phyloP scores from a whole-genome alignment of 129 eudicot genomes.

The Scalesia atractyloides region DNA sequence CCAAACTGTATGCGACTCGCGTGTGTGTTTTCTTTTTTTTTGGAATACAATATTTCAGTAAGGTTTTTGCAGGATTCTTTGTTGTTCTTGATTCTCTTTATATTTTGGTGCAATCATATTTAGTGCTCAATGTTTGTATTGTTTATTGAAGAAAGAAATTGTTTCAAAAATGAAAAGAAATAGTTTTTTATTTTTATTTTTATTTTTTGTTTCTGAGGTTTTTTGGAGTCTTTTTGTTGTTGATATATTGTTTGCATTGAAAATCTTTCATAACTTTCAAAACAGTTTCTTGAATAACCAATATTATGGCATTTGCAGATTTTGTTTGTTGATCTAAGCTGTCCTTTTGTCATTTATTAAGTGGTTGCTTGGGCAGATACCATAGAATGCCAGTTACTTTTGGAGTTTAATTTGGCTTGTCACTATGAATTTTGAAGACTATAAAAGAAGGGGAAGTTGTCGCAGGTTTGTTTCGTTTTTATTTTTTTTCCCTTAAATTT shows the following conservation, averaged over 20 bases:
- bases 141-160: neutral
- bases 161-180: neutral
- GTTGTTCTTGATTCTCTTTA: neutral
- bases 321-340: too few relatives aligned
- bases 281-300: conserved; percentile 16
- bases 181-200: too few relatives aligned
- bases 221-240: conserved; percentile 16
- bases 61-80: conserved; percentile 34
- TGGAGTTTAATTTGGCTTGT: conserved; percentile 9
- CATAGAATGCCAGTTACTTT: conserved; percentile 26
- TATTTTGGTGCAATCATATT: conserved; percentile 14
- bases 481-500: neutral
- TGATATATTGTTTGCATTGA: conserved; percentile 1
- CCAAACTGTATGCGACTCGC: neutral
- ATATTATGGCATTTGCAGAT: too few relatives aligned
- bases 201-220: too few relatives aligned
- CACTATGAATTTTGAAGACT: conserved; percentile 35
- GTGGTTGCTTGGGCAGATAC: too few relatives aligned
- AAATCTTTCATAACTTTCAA: neutral
- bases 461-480: conserved; percentile 41
- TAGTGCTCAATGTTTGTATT: conserved; percentile 1
- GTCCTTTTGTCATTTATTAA: too few relatives aligned
- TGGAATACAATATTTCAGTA: conserved; percentile 21
- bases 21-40: too few relatives aligned
- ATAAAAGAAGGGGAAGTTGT: conserved; percentile 31